A percentile compares a stretch with the other conserved stretches of the same genome.
Evolutionary conservation across 2,329 filamentous ascomycete species (phyloP).

Genomic region (Cladophialophora immunda): DNA sequence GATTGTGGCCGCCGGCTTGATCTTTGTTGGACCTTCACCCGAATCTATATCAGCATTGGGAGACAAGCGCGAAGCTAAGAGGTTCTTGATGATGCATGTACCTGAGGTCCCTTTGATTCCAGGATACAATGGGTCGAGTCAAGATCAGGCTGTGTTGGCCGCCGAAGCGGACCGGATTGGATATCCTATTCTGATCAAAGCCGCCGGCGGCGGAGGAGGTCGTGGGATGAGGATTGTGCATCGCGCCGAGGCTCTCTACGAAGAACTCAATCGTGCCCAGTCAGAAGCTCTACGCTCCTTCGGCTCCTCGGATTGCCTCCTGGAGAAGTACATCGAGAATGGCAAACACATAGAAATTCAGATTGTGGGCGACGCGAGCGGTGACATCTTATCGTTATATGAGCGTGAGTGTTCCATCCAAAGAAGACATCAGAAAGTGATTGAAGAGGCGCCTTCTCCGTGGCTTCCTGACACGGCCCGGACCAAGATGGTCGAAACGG

Average conservation of each 20-base stretch:
- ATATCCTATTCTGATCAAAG: slow-evolving; percentile 58
- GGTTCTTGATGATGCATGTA: slow-evolving; percentile 40
- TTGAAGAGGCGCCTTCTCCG: slow-evolving; percentile 57
- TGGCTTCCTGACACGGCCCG: slow-evolving; percentile 46
- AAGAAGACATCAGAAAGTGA: slow-evolving; percentile 60
- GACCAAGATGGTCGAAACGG: slow-evolving; percentile 48
- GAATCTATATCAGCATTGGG: slow-evolving; percentile 44
- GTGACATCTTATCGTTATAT: slow-evolving; percentile 51
- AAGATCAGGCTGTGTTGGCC: slow-evolving; percentile 38
- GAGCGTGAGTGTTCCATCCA: slow-evolving; percentile 63
- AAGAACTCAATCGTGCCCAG: slow-evolving; percentile 50
- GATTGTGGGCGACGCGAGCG: slow-evolving; percentile 57
- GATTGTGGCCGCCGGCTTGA: slow-evolving; percentile 42
- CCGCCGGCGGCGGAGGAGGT: slow-evolving; percentile 58
- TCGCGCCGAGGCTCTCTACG: slow-evolving; percentile 43
- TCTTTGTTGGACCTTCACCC: slow-evolving; percentile 46
- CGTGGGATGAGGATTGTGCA: slow-evolving; percentile 54
- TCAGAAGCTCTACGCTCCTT: slow-evolving; percentile 54
- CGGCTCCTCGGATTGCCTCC: slow-evolving; percentile 51
- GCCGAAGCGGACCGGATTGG: slow-evolving; percentile 41
- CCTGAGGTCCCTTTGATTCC: slow-evolving; percentile 44
- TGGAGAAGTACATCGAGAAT: slow-evolving; percentile 54
- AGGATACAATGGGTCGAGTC: slow-evolving; percentile 39
- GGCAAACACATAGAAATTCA: slow-evolving; percentile 62
- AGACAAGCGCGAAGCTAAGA: slow-evolving; percentile 43